Evolutionary conservation across 495 filamentous ascomycete species (phyloP).

Genomic region (Penicillium pulvis): DNA sequence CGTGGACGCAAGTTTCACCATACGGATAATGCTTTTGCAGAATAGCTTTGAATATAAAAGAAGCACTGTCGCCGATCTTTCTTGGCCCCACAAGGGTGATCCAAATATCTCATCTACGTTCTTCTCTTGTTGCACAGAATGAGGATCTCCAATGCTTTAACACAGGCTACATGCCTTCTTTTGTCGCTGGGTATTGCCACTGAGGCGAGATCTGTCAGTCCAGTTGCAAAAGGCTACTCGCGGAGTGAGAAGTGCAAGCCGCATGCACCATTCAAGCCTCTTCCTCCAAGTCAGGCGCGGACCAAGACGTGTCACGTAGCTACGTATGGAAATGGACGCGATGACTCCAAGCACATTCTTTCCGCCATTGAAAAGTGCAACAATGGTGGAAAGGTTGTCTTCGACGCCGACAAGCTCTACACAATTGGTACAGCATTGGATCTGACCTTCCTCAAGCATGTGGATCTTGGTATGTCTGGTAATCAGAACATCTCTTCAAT

Average conservation of each 20-base stretch:
- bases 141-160: slow-evolving; percentile 34
- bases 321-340: slow-evolving; percentile 45
- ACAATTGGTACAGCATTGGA: slow-evolving; percentile 66
- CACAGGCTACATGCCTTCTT: slow-evolving; percentile 28
- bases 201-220: slow-evolving; percentile 20
- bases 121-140: slow-evolving; percentile 18
- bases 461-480: slow-evolving; percentile 54
- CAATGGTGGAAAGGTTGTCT: slow-evolving; percentile 66
- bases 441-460: slow-evolving; percentile 61
- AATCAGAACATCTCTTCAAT: background rate
- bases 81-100: background rate
- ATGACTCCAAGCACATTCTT: slow-evolving; percentile 62
- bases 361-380: slow-evolving; percentile 63
- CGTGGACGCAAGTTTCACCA: background rate
- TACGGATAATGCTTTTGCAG: background rate
- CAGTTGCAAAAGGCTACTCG: slow-evolving; percentile 13
- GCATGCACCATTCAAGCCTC: slow-evolving; percentile 36
- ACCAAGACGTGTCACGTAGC: slow-evolving; percentile 39
- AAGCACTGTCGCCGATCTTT: background rate
- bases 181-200: slow-evolving; percentile 24
- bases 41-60: background rate
- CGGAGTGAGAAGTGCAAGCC: slow-evolving; percentile 35
- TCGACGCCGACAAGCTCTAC: slow-evolving; percentile 56
- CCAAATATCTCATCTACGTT: background rate
- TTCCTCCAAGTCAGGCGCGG: slow-evolving; percentile 33